Evolutionary conservation across 495 filamentous ascomycete genomes (phyloP).

Genomic region (Polyplosphaeria fusca): DNA sequence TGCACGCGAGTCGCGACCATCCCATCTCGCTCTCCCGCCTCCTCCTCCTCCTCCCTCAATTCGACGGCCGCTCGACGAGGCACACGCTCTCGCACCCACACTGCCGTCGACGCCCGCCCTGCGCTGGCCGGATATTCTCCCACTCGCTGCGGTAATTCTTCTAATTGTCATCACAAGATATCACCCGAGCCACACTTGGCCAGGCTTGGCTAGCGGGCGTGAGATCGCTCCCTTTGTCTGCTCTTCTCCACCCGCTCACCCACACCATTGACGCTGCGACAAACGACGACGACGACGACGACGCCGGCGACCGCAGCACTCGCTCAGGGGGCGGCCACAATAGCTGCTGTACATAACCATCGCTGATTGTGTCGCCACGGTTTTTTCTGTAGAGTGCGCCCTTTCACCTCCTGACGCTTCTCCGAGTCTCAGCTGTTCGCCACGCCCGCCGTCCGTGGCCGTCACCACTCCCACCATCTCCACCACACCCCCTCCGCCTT

Average conservation of each 20-base stretch:
- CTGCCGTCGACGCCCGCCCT: too few species aligned
- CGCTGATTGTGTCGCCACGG: background rate
- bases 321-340: constrained; percentile 1
- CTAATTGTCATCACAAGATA: constrained; percentile 19
- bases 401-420: background rate
- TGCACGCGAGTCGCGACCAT: background rate
- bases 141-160: constrained; percentile 4
- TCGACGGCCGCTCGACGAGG: too few species aligned
- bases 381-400: too few species aligned
- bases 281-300: background rate
- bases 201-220: background rate
- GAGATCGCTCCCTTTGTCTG: background rate
- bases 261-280: background rate
- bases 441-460: constrained; percentile 3
- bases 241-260: background rate
- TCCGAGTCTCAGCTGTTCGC: constrained; percentile 7
- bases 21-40: background rate
- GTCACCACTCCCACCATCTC: constrained; percentile 6
- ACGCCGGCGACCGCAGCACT: background rate
- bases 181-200: constrained; percentile 10
- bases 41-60: too few species aligned
- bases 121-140: background rate
- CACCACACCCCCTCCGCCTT: too few species aligned
- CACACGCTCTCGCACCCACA: too few species aligned
- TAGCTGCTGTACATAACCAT: constrained; percentile 1